Evolutionary conservation across 352 stramenopile genomes (phyloP).

Genomic region (Blastocystis sp.): DNA sequence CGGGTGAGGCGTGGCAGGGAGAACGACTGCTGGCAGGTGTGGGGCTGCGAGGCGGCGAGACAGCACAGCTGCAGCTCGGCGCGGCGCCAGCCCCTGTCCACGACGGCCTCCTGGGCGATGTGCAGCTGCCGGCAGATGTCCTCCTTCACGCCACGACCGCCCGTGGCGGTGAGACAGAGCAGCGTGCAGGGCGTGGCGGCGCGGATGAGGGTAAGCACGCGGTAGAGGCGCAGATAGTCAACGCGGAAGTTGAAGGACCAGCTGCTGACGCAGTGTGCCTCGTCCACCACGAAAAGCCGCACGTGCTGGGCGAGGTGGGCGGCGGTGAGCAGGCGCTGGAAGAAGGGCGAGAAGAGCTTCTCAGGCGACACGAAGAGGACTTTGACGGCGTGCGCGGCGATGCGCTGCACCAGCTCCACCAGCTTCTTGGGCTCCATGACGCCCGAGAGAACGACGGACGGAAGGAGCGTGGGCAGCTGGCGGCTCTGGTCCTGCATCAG

Average conservation of each 20-base stretch:
- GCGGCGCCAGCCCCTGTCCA: constrained; percentile 40
- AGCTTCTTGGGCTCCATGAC: constrained; percentile 4
- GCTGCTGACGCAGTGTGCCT: constrained; percentile 73
- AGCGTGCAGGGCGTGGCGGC: constrained; percentile 19
- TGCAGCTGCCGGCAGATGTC: constrained; percentile 46
- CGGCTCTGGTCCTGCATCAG: constrained; percentile 65
- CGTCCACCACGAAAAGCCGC: constrained; percentile 71
- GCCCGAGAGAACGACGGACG: constrained; percentile 46
- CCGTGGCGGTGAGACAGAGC: constrained; percentile 53
- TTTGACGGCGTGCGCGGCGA: constrained; percentile 59
- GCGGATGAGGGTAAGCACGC: constrained; percentile 76
- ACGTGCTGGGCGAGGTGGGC: constrained; percentile 43
- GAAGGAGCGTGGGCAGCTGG: constrained; percentile 38
- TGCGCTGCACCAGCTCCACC: constrained; percentile 27
- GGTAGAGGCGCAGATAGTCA: constrained; percentile 71
- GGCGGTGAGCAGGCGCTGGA: constrained; percentile 48
- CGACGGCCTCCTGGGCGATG: background rate
- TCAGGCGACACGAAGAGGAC: constrained; percentile 65
- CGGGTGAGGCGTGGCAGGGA: background rate
- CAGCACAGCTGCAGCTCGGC: background rate
- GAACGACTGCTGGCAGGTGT: constrained; percentile 6
- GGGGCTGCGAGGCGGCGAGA: background rate
- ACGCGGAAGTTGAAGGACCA: constrained; percentile 73
- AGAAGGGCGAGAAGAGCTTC: constrained; percentile 66
- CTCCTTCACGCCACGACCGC: constrained; percentile 37